phyloP scores from a whole-genome alignment of 805 yeast species.

The Sugiyamaella floridensis region DNA sequence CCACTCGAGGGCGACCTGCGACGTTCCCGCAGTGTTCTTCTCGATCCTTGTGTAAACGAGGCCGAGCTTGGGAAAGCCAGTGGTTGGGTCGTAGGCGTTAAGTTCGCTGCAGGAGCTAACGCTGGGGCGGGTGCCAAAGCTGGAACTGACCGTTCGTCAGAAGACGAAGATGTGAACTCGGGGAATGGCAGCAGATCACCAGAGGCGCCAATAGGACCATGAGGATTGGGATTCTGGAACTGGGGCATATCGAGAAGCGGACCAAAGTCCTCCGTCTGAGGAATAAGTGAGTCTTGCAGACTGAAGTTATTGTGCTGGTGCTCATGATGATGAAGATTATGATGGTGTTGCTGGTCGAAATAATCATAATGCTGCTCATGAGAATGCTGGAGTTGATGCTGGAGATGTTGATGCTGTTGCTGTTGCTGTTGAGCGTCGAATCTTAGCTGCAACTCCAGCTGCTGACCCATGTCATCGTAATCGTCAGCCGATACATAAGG shows the following conservation, averaged over 20 bases:
- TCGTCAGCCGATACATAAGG: neutral
- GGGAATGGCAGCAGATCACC: no score
- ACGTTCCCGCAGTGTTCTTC: slow-evolving; percentile 3
- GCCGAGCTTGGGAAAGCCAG: neutral
- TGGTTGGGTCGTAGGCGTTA: neutral
- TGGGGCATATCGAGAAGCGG: no score
- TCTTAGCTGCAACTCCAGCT: neutral
- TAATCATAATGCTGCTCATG: no score
- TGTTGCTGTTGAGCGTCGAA: neutral
- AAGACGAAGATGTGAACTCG: no score
- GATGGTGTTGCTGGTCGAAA: no score
- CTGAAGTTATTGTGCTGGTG: no score
- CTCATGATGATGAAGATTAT: no score
- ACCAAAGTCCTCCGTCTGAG: no score
- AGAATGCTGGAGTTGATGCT: neutral
- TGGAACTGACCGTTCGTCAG: neutral
- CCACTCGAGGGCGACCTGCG: slow-evolving; percentile 4
- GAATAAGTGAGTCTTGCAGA: no score
- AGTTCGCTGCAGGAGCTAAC: neutral
- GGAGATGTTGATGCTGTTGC: neutral
- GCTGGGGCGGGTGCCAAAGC: neutral
- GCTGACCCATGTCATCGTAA: neutral
- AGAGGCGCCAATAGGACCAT: no score
- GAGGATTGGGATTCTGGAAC: no score
- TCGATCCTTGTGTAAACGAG: neutral